Percentiles rank a stretch among this genome's conserved stretches.
Evolutionary conservation across 148 eudicot genomes (phyloP).

Genomic region (Nyssa sinensis): DNA sequence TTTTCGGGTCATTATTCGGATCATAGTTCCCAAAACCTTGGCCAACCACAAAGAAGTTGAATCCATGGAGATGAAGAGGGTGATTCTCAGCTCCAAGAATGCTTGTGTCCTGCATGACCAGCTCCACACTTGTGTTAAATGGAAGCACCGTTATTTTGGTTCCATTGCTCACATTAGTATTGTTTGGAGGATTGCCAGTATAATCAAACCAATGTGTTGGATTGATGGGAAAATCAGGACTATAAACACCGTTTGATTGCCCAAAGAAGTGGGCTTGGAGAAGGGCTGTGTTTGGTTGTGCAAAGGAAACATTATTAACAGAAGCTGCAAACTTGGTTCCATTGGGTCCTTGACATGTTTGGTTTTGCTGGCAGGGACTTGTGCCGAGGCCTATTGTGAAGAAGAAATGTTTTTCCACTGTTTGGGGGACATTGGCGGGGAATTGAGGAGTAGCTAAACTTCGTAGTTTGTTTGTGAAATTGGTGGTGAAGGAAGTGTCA

Average conservation of each 20-base stretch:
- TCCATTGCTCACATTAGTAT: constrained; percentile 32
- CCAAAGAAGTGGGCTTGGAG: constrained; percentile 33
- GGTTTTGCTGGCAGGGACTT: constrained; percentile 45
- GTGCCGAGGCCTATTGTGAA: constrained; percentile 68
- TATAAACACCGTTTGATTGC: constrained; percentile 27
- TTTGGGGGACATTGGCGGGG: constrained; percentile 65
- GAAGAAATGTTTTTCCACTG: constrained; percentile 45
- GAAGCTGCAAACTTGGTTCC: constrained; percentile 41
- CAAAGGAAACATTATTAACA: constrained; percentile 24
- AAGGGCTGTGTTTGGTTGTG: constrained; percentile 27
- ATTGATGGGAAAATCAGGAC: constrained; percentile 24
- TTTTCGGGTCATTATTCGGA: constrained; percentile 22
- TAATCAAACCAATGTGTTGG: constrained; percentile 34
- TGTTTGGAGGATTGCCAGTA: constrained; percentile 34
- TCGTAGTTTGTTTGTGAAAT: constrained; percentile 39
- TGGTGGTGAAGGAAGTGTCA: constrained; percentile 52
- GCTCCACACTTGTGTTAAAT: constrained; percentile 37
- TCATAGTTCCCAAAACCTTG: constrained; percentile 37
- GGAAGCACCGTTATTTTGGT: constrained; percentile 31
- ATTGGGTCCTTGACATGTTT: constrained; percentile 39
- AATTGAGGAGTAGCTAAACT: constrained; percentile 49
- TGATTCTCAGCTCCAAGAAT: constrained; percentile 40
- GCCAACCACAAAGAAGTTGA: constrained; percentile 34
- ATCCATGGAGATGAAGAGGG: constrained; percentile 36
- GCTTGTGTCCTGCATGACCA: constrained; percentile 36